phyloP scores from a whole-genome alignment of 164 flowering plant species.

The Malania oleifera region DNA sequence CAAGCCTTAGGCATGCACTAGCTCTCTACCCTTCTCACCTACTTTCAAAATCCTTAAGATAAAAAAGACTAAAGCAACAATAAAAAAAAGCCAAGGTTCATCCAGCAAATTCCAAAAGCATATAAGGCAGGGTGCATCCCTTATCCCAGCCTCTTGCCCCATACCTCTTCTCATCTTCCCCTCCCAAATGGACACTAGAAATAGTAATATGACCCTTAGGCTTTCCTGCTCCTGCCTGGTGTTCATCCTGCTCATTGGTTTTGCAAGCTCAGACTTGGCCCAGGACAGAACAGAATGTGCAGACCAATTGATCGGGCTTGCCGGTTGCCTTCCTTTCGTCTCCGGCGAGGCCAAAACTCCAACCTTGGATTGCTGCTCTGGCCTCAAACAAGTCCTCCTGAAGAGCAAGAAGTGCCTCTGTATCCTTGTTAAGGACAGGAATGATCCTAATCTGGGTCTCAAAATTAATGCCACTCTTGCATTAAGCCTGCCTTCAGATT shows the following conservation, averaged over 20 bases:
- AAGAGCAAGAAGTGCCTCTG: constrained; percentile 68
- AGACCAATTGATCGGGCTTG: constrained; percentile 41
- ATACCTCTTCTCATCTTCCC: not conserved
- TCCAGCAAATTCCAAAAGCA: no score
- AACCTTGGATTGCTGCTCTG: constrained; percentile 66
- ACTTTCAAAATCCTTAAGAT: no score
- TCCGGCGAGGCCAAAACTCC: constrained; percentile 57
- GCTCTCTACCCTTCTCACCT: no score
- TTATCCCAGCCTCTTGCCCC: not conserved
- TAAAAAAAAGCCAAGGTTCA: no score
- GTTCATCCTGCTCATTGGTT: constrained; percentile 15
- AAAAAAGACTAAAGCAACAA: no score
- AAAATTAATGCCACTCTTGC: constrained; percentile 69
- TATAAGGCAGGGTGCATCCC: no score
- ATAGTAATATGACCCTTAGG: not conserved
- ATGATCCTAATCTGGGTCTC: constrained; percentile 63
- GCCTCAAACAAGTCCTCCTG: constrained; percentile 46
- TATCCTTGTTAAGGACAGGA: constrained; percentile 53
- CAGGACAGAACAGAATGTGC: constrained; percentile 60
- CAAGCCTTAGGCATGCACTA: no score
- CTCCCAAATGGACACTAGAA: not conserved
- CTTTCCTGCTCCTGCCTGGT: constrained; percentile 7
- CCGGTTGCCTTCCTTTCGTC: constrained; percentile 67
- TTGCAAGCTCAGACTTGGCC: constrained; percentile 32
- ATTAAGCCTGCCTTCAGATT: constrained; percentile 42